Percentiles rank a stretch among this genome's conserved stretches.
Evolutionary conservation across 371 early-diverging fungal genomes (phyloP).

Genomic region (Cokeromyces recurvatus): DNA sequence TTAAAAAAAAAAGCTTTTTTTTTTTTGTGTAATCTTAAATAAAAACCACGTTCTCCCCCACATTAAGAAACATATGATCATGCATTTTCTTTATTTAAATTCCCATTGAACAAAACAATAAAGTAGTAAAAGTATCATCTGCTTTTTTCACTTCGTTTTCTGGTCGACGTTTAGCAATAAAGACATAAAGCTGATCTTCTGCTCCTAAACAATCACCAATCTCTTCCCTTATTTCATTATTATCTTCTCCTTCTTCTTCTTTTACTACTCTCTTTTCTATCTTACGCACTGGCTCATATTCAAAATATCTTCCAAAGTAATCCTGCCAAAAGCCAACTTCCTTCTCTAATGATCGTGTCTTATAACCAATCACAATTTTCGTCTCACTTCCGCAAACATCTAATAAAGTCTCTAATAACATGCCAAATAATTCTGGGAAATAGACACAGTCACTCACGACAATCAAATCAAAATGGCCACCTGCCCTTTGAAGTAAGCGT

Average conservation of each 20-base stretch:
- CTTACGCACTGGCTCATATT: slow-evolving; percentile 50
- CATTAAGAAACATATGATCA: too few species aligned
- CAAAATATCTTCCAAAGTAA: slow-evolving; percentile 54
- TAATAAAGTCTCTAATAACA: slow-evolving; percentile 40
- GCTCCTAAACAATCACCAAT: slow-evolving; percentile 36
- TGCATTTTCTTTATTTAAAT: too few species aligned
- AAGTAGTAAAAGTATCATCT: slow-evolving; percentile 53
- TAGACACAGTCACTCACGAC: slow-evolving; percentile 56
- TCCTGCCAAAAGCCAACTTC: slow-evolving; percentile 62
- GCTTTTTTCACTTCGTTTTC: slow-evolving; percentile 39
- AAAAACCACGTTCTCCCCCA: too few species aligned
- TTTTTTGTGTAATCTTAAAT: too few species aligned
- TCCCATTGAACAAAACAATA: slow-evolving; percentile 49
- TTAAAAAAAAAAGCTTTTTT: too few species aligned
- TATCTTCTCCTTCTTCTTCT: background rate
- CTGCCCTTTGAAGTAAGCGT: slow-evolving; percentile 12
- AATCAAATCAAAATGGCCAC: slow-evolving; percentile 43
- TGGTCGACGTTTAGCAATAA: slow-evolving; percentile 33
- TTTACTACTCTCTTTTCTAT: slow-evolving; percentile 5
- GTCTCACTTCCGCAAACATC: slow-evolving; percentile 39
- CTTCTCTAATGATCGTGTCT: slow-evolving; percentile 52
- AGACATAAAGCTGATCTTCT: slow-evolving; percentile 47
- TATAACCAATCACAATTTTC: slow-evolving; percentile 52
- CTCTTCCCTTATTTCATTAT: slow-evolving; percentile 1
- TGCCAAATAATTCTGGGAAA: slow-evolving; percentile 51